A percentile compares a stretch with the other conserved stretches of the same genome.
These are phyloP conservation scores for Grosmannia serpens DNA, from an alignment of 2,329 filamentous ascomycete genomes.

Conservation along the genomic window DNA sequence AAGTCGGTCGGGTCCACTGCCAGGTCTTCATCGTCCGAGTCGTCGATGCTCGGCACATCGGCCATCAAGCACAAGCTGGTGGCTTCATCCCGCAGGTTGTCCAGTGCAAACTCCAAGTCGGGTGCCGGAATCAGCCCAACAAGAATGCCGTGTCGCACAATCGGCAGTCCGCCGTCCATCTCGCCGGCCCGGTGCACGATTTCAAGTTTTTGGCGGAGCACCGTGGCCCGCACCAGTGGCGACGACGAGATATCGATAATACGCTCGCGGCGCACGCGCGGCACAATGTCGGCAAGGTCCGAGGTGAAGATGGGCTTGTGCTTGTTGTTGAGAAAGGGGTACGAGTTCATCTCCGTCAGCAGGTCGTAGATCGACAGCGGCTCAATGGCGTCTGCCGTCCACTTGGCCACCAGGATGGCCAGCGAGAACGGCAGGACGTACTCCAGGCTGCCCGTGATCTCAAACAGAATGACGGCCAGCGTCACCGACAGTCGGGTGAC, in stretches of 20 bases:
- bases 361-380: slow-evolving; percentile 93
- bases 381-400: slow-evolving; percentile 92
- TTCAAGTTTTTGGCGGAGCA: slow-evolving; percentile 71
- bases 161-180: slow-evolving; percentile 82
- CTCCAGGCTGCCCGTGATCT: slow-evolving; percentile 87
- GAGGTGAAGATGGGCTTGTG: slow-evolving; percentile 83
- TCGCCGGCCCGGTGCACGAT: slow-evolving; percentile 76
- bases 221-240: slow-evolving; percentile 63
- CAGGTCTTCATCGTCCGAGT: slow-evolving; percentile 43
- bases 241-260: slow-evolving; percentile 83
- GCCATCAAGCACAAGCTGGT: slow-evolving; percentile 74
- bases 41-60: slow-evolving; percentile 48
- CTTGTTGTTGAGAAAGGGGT: slow-evolving; percentile 96
- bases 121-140: slow-evolving; percentile 89
- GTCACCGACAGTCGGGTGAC: slow-evolving; percentile 91
- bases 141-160: slow-evolving; percentile 65
- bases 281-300: slow-evolving; percentile 76
- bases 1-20: slow-evolving; percentile 64
- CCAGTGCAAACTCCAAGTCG: slow-evolving; percentile 85
- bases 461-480: slow-evolving; percentile 87
- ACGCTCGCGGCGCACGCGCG: slow-evolving; percentile 60
- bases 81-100: slow-evolving; percentile 67
- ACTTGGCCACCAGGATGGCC: slow-evolving; percentile 88
- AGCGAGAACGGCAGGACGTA: slow-evolving; percentile 93
- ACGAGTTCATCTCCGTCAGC: slow-evolving; percentile 92